Percentiles rank a stretch among this genome's conserved stretches.
Conservation (phyloP, 441 rosid species). For the Theobroma grandiflorum region DNA sequence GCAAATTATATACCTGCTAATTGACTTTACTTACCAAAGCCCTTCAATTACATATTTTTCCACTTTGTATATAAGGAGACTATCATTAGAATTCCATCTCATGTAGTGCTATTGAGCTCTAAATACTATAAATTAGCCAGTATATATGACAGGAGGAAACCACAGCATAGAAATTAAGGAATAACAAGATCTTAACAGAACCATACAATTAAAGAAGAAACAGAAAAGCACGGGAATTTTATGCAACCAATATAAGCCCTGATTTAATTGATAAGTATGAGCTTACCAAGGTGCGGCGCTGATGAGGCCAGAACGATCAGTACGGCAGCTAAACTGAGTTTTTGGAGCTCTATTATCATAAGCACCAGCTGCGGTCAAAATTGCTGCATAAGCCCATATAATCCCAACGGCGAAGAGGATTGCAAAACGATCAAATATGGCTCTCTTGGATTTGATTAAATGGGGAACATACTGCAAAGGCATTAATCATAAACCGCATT, state of each 20-base stretch:
- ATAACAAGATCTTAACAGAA: background rate
- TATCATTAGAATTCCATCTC: background rate
- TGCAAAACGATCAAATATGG: constrained; percentile 53
- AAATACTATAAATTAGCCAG: background rate
- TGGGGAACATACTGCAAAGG: constrained; percentile 72
- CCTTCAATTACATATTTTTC: background rate
- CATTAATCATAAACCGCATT: background rate
- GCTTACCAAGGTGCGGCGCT: constrained; percentile 79
- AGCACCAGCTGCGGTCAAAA: constrained; percentile 81
- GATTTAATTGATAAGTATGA: constrained; percentile 2
- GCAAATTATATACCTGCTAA: background rate
- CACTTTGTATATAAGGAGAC: background rate
- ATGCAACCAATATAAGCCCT: background rate
- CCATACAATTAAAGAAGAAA: background rate
- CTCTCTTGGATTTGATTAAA: constrained; percentile 51
- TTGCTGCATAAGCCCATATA: constrained; percentile 76
- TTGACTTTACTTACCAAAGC: background rate
- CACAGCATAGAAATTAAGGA: background rate
- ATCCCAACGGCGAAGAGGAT: constrained; percentile 62
- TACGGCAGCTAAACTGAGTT: constrained; percentile 80
- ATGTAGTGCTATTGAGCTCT: background rate
- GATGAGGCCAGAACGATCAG: constrained; percentile 87
- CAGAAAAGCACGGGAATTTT: background rate
- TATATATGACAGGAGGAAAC: background rate
- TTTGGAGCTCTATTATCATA: constrained; percentile 55